These are phyloP conservation scores for Chrysoporthe puriensis DNA, from an alignment of 2,329 filamentous ascomycete genomes.

Conservation along the genomic window DNA sequence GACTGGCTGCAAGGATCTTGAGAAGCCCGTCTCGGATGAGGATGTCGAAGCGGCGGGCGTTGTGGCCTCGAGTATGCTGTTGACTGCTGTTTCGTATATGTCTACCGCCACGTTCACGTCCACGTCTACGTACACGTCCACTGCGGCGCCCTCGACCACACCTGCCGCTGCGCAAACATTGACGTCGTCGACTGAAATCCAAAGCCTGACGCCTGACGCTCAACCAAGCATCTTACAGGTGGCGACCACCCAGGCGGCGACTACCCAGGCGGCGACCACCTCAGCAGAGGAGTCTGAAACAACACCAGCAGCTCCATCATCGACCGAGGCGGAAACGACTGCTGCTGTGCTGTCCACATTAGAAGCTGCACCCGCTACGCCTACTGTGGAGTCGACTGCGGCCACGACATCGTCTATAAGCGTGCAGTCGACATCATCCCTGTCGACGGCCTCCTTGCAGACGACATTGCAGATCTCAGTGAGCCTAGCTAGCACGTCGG, in stretches of 20 bases:
- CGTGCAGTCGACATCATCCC: background rate
- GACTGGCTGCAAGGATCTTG: slow-evolving; percentile 24
- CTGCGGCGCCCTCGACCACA: background rate
- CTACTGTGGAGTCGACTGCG: background rate
- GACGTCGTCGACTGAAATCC: background rate
- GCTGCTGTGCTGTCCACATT: slow-evolving; percentile 6
- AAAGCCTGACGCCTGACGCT: background rate
- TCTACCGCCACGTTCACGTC: background rate
- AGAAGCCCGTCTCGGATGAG: slow-evolving; percentile 21
- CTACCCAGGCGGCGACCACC: background rate
- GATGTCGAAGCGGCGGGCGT: slow-evolving; percentile 19
- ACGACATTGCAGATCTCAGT: background rate
- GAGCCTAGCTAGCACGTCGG: background rate
- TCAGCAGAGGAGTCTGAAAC: slow-evolving; percentile 1
- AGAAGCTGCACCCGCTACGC: background rate
- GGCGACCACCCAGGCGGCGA: background rate
- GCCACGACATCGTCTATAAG: background rate
- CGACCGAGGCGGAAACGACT: background rate
- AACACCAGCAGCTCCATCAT: slow-evolving; percentile 2
- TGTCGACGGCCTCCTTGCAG: background rate
- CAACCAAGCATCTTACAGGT: background rate
- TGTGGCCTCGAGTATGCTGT: slow-evolving; percentile 12
- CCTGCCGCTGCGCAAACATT: background rate
- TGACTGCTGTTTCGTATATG: background rate
- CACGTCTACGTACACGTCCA: slow-evolving; percentile 3